Conservation (phyloP, 495 filamentous ascomycete species). For the Lasiosphaeriaceae sp. region DNA sequence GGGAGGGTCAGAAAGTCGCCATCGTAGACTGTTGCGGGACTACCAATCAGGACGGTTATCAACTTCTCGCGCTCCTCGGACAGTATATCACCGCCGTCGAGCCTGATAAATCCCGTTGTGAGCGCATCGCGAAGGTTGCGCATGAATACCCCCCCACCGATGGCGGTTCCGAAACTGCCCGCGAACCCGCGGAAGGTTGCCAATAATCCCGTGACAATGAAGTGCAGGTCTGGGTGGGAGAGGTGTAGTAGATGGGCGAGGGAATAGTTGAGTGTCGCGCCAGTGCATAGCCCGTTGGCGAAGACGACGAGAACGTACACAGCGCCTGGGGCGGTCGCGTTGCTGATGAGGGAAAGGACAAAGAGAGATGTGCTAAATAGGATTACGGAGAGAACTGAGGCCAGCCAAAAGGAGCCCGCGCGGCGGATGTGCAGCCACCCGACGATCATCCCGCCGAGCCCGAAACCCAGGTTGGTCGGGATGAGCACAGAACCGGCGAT, state of each 20-base stretch:
- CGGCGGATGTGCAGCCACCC: constrained; percentile 69
- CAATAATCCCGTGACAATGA: constrained; percentile 64
- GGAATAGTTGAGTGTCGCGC: constrained; percentile 70
- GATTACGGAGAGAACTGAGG: constrained; percentile 50
- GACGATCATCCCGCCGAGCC: constrained; percentile 61
- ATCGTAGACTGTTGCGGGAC: constrained; percentile 57
- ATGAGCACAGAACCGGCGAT: constrained; percentile 67
- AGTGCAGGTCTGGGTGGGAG: constrained; percentile 57
- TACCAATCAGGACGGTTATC: constrained; percentile 61
- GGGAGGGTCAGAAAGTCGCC: constrained; percentile 38
- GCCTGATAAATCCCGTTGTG: constrained; percentile 48
- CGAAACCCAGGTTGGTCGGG: constrained; percentile 74
- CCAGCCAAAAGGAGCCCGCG: constrained; percentile 59
- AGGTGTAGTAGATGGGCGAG: constrained; percentile 71
- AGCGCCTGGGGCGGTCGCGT: constrained; percentile 36
- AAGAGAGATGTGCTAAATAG: constrained; percentile 53
- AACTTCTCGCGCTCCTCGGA: constrained; percentile 49
- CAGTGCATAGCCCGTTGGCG: constrained; percentile 64
- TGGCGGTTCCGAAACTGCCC: constrained; percentile 69
- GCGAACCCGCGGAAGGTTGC: constrained; percentile 73
- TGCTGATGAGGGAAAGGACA: constrained; percentile 47
- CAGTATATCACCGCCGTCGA: constrained; percentile 31
- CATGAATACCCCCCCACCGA: constrained; percentile 71
- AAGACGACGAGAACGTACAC: constrained; percentile 56
- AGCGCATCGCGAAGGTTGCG: constrained; percentile 55